Evolutionary conservation across 192 early-diverging fungal species (phyloP).

Genomic region (Coemansia reversa): DNA sequence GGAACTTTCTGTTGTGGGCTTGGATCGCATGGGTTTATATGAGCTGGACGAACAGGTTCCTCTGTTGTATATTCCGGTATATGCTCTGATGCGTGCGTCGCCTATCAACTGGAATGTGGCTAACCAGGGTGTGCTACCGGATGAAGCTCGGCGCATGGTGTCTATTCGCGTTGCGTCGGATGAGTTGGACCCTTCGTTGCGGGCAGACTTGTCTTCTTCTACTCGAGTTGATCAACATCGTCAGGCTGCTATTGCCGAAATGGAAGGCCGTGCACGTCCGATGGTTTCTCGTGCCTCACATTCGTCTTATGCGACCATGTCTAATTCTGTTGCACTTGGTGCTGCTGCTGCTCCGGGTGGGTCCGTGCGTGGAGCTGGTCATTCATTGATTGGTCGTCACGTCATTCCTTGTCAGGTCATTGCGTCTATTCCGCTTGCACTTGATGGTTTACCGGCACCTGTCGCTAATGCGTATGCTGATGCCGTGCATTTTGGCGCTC

Average conservation of each 20-base stretch:
- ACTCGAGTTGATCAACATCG: conserved; percentile 43
- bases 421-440: conserved; percentile 42
- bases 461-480: conserved; percentile 40
- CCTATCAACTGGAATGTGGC: conserved; percentile 53
- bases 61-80: conserved; percentile 40
- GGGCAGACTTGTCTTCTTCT: conserved; percentile 40
- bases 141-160: conserved; percentile 50
- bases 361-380: conserved; percentile 8
- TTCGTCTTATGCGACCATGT: conserved; percentile 13
- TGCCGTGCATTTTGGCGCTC: conserved; percentile 43
- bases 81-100: conserved; percentile 48
- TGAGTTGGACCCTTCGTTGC: conserved; percentile 46
- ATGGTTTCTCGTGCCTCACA: conserved; percentile 9
- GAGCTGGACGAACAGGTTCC: conserved; percentile 56
- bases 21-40: conserved; percentile 48
- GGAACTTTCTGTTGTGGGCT: conserved; percentile 50
- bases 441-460: conserved; percentile 36
- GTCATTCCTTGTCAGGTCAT: conserved; percentile 51
- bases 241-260: conserved; percentile 37
- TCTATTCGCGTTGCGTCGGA: conserved; percentile 52
- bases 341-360: conserved; percentile 1
- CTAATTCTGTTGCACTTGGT: conserved; percentile 8
- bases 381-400: conserved; percentile 42
- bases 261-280: conserved; percentile 13
- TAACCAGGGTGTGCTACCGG: conserved; percentile 35